Conservation (phyloP, 352 stramenopile species). For the Globisporangium paddicum region DNA sequence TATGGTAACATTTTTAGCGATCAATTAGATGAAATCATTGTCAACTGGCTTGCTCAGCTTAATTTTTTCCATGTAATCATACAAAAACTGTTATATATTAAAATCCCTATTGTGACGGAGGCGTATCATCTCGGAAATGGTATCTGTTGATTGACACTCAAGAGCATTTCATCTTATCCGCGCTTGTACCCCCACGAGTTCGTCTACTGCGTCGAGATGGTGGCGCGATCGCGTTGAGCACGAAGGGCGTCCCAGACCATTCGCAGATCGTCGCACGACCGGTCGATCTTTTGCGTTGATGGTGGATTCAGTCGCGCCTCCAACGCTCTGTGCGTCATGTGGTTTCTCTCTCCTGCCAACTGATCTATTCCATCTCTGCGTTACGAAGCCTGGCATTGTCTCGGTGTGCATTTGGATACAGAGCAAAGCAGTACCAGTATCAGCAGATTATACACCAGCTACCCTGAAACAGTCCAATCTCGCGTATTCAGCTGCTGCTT, state of each 20-base stretch:
- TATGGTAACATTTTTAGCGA: no score
- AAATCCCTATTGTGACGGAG: no score
- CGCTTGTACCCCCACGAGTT: no score
- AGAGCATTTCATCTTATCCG: no score
- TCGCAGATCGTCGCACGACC: conserved; percentile 43
- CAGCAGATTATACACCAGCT: not conserved
- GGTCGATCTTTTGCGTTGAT: conserved; percentile 49
- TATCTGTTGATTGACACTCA: no score
- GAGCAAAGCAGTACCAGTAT: not conserved
- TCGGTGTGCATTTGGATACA: not conserved
- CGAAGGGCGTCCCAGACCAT: conserved; percentile 21
- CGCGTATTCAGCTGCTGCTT: conserved; percentile 25
- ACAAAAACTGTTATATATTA: no score
- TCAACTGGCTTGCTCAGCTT: no score
- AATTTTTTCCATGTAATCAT: no score
- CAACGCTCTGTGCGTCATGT: conserved; percentile 48
- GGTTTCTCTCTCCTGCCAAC: conserved; percentile 59
- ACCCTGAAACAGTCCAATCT: not conserved
- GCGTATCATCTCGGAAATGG: no score
- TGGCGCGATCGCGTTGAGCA: conserved; percentile 32
- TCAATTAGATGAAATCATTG: no score
- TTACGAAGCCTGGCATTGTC: conserved; percentile 27
- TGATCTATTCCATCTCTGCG: conserved; percentile 39
- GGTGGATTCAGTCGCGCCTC: conserved; percentile 54
- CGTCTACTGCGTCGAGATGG: conserved; percentile 14